Base-by-base conservation (phyloP, 805 yeast species). In the Wickerhamomyces bovis region DNA sequence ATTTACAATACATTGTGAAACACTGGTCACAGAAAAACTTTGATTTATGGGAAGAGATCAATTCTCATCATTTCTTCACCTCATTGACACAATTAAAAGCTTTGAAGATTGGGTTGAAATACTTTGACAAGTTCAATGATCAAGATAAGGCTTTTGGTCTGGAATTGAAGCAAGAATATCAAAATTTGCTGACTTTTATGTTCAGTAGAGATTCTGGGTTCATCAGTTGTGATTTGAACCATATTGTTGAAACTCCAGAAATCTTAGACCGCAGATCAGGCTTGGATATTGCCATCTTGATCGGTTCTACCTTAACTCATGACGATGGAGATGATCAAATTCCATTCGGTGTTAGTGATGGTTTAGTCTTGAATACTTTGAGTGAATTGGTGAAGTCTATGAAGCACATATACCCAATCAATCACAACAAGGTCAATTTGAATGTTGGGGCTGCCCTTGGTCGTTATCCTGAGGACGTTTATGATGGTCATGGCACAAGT, bases 31-130 rank as follows among this genome's bases (percentile, higher is more conserved):
- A 65, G 11, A 64, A 66, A 6, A 83, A 88, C n/a, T 92, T 86
- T 67, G 97, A 90, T 66, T 70, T 90, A 38, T 90, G 98, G 98
- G 98, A 90, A 67, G 98, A 90, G 64, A 71, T 85, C 43, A 61
- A 79, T 49, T 80, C 90, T 0, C 57, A 70, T 43, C 97, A 90
- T 64, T 81, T 89, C 51, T 92, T 88, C 65, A 90, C 96, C 1
- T 70, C 84, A 13, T 64, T 86, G 56, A 78, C 82, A 4, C 96
- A 89, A 64, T 69, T 85, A 50, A 77, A 81, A 50, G 85, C 95
- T 0, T 55, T 90, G 19, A 66, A 72, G 39, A 66, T 77, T 49
- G 95, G 89, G 0, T 60, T 79, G 13, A 44, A 53, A 23, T 52
- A 75, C 36, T 70, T 75, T 21, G 38, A 61, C 11, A 45, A 62